These are phyloP conservation scores for Apiospora marii DNA, from an alignment of 2,329 filamentous ascomycete genomes.

Conservation along the genomic window DNA sequence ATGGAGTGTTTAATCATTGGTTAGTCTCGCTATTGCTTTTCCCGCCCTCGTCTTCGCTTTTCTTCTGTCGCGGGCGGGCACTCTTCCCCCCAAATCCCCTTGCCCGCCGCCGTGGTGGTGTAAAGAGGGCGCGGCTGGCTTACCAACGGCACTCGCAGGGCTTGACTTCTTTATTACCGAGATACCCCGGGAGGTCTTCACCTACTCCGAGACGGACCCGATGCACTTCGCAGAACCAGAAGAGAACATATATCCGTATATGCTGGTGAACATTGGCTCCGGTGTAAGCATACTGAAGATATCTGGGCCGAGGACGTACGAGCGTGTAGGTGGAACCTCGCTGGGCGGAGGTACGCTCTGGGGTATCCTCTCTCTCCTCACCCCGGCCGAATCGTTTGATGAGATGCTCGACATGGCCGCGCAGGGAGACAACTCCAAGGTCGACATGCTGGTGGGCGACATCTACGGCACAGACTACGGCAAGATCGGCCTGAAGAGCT, in stretches of 20 bases:
- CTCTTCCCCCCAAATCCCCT: not conserved
- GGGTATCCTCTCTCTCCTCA: constrained; percentile 90
- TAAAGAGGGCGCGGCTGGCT: not conserved
- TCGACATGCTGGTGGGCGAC: constrained; percentile 97
- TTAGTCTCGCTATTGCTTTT: constrained; percentile 47
- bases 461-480: constrained; percentile 97
- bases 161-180: constrained; percentile 99
- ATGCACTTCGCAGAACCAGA: constrained; percentile 86
- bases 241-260: constrained; percentile 90
- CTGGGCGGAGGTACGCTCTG: constrained; percentile 97
- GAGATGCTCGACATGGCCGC: constrained; percentile 96
- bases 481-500: constrained; percentile 96
- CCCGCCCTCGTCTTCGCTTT: not conserved
- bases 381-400: constrained; percentile 94
- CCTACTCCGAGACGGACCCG: constrained; percentile 88
- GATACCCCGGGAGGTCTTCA: constrained; percentile 96
- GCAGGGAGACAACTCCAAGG: constrained; percentile 87
- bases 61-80: not conserved
- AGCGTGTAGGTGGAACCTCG: constrained; percentile 93
- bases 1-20: constrained; percentile 98
- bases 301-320: constrained; percentile 83
- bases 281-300: constrained; percentile 98
- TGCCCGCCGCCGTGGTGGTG: not conserved
- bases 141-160: constrained; percentile 56
- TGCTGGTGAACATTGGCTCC: constrained; percentile 97